phyloP scores from a whole-genome alignment of 2,329 filamentous ascomycete species.

The Neopestalotiopsis rosae region DNA sequence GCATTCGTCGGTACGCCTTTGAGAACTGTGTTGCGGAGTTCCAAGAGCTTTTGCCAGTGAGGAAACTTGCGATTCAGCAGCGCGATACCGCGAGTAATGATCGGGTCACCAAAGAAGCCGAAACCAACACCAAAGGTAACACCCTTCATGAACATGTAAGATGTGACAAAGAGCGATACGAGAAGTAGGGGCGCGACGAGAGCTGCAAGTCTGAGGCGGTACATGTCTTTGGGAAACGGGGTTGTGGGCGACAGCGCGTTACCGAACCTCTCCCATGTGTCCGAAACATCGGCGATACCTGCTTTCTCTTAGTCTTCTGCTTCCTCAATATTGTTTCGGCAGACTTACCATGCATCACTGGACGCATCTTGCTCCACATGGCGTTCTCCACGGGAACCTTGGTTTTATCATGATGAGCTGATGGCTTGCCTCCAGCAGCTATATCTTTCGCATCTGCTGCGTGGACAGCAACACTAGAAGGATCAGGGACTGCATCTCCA shows the following conservation, averaged over 20 bases:
- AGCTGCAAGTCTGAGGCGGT: conserved; percentile 59
- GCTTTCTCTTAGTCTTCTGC: background rate
- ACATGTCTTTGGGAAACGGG: conserved; percentile 61
- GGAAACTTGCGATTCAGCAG: conserved; percentile 68
- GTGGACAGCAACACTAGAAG: conserved; percentile 42
- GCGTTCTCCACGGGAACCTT: conserved; percentile 78
- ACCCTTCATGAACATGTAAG: conserved; percentile 69
- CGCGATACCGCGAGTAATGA: conserved; percentile 65
- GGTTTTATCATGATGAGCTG: conserved; percentile 71
- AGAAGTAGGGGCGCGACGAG: conserved; percentile 59
- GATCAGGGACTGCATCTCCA: conserved; percentile 37
- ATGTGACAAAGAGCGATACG: conserved; percentile 56
- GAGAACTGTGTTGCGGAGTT: conserved; percentile 76
- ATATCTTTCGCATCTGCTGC: conserved; percentile 47
- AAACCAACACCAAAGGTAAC: conserved; percentile 73
- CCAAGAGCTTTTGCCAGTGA: conserved; percentile 76
- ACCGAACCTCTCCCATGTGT: conserved; percentile 57
- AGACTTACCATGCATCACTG: conserved; percentile 63
- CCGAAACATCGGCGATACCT: conserved; percentile 48
- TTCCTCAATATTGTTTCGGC: too few species aligned
- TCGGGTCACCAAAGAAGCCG: conserved; percentile 79
- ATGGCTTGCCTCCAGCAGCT: conserved; percentile 52
- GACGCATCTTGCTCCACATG: conserved; percentile 78
- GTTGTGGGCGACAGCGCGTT: conserved; percentile 67
- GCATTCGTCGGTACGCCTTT: conserved; percentile 87